Evolutionary conservation across 2,329 filamentous ascomycete genomes (phyloP), one percentile per base, ranked within the genome.

Genomic region (Allantophomopsis lycopodina): DNA sequence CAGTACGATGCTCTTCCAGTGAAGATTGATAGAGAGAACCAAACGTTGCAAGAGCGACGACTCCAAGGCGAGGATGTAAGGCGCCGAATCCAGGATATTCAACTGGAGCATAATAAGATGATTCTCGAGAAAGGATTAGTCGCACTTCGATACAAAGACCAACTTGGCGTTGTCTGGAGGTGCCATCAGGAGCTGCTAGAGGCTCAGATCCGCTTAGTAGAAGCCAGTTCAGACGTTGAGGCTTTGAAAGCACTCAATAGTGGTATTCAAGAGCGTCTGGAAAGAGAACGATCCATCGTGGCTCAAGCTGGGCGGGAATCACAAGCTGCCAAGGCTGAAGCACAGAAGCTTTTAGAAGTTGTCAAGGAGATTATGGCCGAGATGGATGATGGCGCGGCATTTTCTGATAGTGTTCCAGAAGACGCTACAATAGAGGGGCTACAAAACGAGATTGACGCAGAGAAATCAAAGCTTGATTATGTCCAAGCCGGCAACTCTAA

Each of bases 211-310:
- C 68, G 76, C 44, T 62, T 73, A 1, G 71, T 93, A 21, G 91
- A 98, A 63, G 88, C 86, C 1, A 58, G 67, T n/a, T 95, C 87
- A 0, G 91, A 98, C 51, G 59, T 82, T 2, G 67, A 75, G 35
- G 72, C 73, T 5, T 65, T 95, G n/a, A 72, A 74, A 49, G 63
- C 64, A 13, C 77, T 78, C 42, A 85, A 86, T 48, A 50, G 57
- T 7, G 65, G 73, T 36, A 73, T 86, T 42, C 65, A 69, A 40
- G 53, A 64, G 33, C 58, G 60, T 34, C 62, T 82, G 4, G 64
- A 71, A 16, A 54, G 60, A 8, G 67, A 64, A 48, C 60, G 61
- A 43, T 46, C 50, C 6, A 61, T 62, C 18, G 54, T 71, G 7
- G 40, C 47, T 7, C 44, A 57, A 17, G 57, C 65, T 5, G 56